Evolutionary conservation across 2,329 filamentous ascomycete genomes (phyloP), one percentile per base, ranked within the genome.

Genomic region (Rasamsonia emersonii): DNA sequence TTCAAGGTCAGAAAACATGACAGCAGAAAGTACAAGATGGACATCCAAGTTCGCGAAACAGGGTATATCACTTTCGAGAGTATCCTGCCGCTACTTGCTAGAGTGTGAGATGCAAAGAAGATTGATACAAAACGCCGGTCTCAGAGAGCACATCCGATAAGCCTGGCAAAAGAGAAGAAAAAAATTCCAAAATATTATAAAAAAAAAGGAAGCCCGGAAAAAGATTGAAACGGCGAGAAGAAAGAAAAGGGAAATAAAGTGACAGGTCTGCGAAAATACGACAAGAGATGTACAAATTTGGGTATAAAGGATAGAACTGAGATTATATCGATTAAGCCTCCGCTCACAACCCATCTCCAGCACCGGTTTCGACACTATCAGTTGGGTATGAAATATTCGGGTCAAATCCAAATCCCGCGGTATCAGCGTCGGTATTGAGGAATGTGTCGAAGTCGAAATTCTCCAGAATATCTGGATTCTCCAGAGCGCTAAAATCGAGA

Each of bases 361-460:
- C 49, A 44, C 58, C 58, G 29, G 59, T 62, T 44, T 62, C 61
- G 41, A 64, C 61, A 44, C 59, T 57, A 39, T 64, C 62, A 9
- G 51, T 46, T 19, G 50, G 37, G 38, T 60, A 62, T 25, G 50
- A 36, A 35, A 60, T 51, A 40, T 44, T 62, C 14, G 59, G 54
- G 24, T 62, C 59, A 37, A 65, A 65, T 16, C 56, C 56, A 43
- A 65, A 65, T 14, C 53, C 53, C 20, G 51, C 48, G n/a, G 50
- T 48, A 33, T 60, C 61, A 26, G 46, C 53, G 42, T 71, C 71
- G 23, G 69, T 73, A 46, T 78, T 75, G 32, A 80, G 61, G 61
- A 79, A 80, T 10, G 70, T 74, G 49, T 79, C 76, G 51, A 80
- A 80, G 53, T 80, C 75, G 51, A 80, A 79, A 44, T 63, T 66